Evolutionary conservation across 345 rosid genomes (phyloP).

Genomic region (Lepidium africanum): DNA sequence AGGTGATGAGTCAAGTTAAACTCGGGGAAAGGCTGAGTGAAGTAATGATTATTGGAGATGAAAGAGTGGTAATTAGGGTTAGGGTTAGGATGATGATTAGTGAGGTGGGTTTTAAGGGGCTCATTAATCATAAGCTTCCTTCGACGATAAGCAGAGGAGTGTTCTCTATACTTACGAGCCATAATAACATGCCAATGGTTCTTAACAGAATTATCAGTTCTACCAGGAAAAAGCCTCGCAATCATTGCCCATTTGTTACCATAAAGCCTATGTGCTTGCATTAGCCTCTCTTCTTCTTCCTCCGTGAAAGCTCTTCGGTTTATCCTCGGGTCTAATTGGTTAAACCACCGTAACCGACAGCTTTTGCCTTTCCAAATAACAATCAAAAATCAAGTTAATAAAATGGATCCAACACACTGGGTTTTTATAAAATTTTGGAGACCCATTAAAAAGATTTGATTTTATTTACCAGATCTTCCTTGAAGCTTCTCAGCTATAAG

Average conservation of each 20-base stretch:
- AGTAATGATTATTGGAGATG: constrained; percentile 17
- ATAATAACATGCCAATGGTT: constrained; percentile 98
- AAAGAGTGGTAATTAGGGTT: constrained; percentile 16
- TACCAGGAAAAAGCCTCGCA: constrained; percentile 91
- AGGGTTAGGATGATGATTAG: constrained; percentile 19
- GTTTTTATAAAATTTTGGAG: no score
- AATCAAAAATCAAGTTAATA: background rate
- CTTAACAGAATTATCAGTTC: constrained; percentile 99
- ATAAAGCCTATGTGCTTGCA: constrained; percentile 90
- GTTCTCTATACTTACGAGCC: constrained; percentile 94
- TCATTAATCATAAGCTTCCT: constrained; percentile 36
- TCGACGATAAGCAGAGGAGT: constrained; percentile 68
- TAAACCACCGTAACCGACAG: constrained; percentile 94
- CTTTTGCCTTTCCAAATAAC: constrained; percentile 62
- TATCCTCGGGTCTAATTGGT: constrained; percentile 94
- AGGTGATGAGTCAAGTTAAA: constrained; percentile 9
- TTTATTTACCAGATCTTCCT: constrained; percentile 82
- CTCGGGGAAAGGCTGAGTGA: constrained; percentile 23
- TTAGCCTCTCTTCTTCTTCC: constrained; percentile 91
- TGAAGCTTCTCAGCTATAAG: constrained; percentile 87
- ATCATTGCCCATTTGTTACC: constrained; percentile 99
- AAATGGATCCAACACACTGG: background rate
- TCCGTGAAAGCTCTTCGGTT: constrained; percentile 82
- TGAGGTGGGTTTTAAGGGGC: constrained; percentile 4
- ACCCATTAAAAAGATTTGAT: background rate